Conservation (phyloP, 306 rosid species). For the Cicer pinnatifidum region DNA sequence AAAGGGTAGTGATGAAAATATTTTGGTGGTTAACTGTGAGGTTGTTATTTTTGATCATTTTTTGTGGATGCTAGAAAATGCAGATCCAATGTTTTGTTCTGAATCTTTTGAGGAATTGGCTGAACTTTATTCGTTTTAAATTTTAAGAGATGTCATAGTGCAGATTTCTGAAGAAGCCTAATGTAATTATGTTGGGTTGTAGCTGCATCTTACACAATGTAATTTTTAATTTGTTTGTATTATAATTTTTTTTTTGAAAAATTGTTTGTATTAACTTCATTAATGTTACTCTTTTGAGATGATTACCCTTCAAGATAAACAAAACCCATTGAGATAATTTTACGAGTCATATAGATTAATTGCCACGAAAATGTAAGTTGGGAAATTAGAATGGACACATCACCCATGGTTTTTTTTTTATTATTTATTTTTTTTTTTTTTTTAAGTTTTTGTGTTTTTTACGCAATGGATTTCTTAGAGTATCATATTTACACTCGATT, state of each 20-base stretch:
- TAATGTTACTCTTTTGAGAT: too few relatives aligned
- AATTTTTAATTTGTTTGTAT: not conserved
- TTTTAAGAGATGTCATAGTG: slow-evolving; percentile 20
- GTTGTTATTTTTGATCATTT: slow-evolving; percentile 92
- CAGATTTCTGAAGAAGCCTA: not conserved
- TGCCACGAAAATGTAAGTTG: slow-evolving; percentile 7
- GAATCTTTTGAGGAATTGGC: slow-evolving; percentile 88
- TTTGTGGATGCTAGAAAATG: slow-evolving; percentile 87
- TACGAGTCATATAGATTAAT: slow-evolving; percentile 9
- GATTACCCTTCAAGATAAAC: too few relatives aligned
- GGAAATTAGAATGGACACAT: not conserved
- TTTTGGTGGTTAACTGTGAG: slow-evolving; percentile 71
- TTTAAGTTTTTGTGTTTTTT: not conserved
- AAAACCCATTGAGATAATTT: not conserved
- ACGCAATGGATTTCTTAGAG: too few relatives aligned
- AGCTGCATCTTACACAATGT: slow-evolving; percentile 37
- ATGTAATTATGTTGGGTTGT: slow-evolving; percentile 33
- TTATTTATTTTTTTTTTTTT: too few relatives aligned
- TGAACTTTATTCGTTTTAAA: slow-evolving; percentile 70
- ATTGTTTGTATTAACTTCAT: too few relatives aligned
- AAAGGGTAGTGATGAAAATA: slow-evolving; percentile 39
- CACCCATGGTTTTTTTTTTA: not conserved
- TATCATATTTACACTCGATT: too few relatives aligned
- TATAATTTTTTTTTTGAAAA: not conserved
- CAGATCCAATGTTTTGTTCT: slow-evolving; percentile 68